Evolutionary conservation across 2,329 filamentous ascomycete genomes (phyloP).

Genomic region (Lachnellula willkommii): DNA sequence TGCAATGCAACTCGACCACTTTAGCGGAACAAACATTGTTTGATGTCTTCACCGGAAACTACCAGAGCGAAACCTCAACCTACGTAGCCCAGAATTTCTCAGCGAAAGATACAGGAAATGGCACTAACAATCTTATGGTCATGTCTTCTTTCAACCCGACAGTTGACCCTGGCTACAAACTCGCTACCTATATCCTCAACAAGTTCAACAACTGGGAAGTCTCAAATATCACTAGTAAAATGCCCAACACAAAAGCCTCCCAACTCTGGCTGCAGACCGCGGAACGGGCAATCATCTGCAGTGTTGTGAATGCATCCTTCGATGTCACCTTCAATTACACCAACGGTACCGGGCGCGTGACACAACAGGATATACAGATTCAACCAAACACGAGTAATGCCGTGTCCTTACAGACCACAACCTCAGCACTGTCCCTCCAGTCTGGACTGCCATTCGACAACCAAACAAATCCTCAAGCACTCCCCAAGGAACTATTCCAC

Average conservation of each 20-base stretch:
- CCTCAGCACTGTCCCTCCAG: not conserved
- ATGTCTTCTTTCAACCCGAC: too few relatives aligned
- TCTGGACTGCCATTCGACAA: not conserved
- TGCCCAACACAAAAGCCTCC: not conserved
- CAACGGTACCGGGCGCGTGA: not conserved
- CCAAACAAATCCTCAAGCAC: not conserved
- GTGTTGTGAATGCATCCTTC: slow-evolving; percentile 14
- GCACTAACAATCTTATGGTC: not conserved
- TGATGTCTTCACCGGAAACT: not conserved
- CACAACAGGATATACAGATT: not conserved
- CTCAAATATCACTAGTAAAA: not conserved
- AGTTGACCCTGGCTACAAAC: too few relatives aligned
- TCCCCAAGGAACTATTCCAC: not conserved
- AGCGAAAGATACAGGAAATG: not conserved
- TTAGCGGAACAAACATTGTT: slow-evolving; percentile 2
- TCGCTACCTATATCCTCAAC: not conserved
- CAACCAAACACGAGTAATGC: too few relatives aligned
- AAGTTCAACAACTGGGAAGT: not conserved
- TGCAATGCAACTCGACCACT: slow-evolving; percentile 10
- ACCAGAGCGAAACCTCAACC: too few relatives aligned
- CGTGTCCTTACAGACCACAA: not conserved
- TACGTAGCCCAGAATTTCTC: too few relatives aligned
- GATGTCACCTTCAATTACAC: slow-evolving; percentile 11
- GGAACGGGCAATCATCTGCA: slow-evolving; percentile 7
- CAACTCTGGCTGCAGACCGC: slow-evolving; percentile 15